Percentiles rank a stretch among this genome's conserved stretches.
Evolutionary conservation across 352 stramenopile species (phyloP).

Genomic region (Globisporangium splendens): DNA sequence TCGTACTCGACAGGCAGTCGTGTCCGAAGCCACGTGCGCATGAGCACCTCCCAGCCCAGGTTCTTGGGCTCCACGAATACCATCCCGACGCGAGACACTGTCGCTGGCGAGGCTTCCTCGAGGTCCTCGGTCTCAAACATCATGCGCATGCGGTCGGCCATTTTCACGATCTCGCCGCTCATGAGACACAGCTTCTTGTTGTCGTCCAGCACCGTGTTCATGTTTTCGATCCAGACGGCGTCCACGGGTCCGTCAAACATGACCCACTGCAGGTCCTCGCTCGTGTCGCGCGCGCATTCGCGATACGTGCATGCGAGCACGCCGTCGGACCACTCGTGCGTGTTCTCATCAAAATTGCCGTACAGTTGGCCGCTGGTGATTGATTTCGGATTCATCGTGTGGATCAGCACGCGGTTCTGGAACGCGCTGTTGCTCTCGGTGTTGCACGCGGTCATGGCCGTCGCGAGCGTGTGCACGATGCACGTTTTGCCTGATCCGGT

Average conservation of each 20-base stretch:
- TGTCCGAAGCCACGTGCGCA: conserved; percentile 84
- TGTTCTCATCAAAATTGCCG: conserved; percentile 93
- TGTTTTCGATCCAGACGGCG: conserved; percentile 95
- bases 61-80: conserved; percentile 92
- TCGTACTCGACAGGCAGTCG: conserved; percentile 35
- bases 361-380: conserved; percentile 94
- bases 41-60: conserved; percentile 86
- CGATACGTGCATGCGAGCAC: conserved; percentile 94
- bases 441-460: conserved; percentile 70
- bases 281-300: conserved; percentile 86
- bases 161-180: conserved; percentile 94
- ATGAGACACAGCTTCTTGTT: conserved; percentile 95
- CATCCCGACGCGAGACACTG: conserved; percentile 91
- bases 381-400: conserved; percentile 94
- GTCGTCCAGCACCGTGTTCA: conserved; percentile 94
- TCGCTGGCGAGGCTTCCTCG: conserved; percentile 83
- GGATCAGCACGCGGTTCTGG: conserved; percentile 68
- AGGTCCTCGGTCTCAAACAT: conserved; percentile 95
- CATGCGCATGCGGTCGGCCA: conserved; percentile 94
- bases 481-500: conserved; percentile 94
- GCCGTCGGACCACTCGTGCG: conserved; percentile 94
- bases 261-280: conserved; percentile 88
- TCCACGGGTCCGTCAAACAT: conserved; percentile 93
- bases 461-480: conserved; percentile 82
- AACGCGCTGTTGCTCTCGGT: conserved; percentile 47